These are phyloP conservation scores for Penicillium palitans DNA, from an alignment of 2,329 filamentous ascomycete species.

Conservation along the genomic window DNA sequence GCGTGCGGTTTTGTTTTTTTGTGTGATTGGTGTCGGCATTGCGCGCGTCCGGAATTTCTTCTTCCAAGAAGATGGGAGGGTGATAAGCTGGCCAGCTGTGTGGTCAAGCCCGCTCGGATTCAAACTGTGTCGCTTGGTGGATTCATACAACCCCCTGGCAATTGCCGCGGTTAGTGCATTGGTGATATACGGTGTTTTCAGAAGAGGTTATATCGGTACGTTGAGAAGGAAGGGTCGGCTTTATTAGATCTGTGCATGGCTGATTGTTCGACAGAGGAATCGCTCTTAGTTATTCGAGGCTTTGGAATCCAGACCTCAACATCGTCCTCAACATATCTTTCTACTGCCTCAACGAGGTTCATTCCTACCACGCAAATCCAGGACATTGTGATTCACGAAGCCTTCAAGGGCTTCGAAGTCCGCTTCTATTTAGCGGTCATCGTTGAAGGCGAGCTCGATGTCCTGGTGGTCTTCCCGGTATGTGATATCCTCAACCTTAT, in stretches of 20 bases:
- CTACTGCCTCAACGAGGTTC: slow-evolving; percentile 64
- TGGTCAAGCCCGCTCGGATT: slow-evolving; percentile 38
- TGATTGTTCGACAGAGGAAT: slow-evolving; percentile 65
- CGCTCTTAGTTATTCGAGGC: slow-evolving; percentile 81
- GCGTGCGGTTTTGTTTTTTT: slow-evolving; percentile 46
- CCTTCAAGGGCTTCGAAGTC: slow-evolving; percentile 88
- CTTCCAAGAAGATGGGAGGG: slow-evolving; percentile 28
- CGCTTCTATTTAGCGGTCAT: slow-evolving; percentile 86
- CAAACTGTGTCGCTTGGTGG: slow-evolving; percentile 38
- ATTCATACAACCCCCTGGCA: slow-evolving; percentile 45
- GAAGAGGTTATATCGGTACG: slow-evolving; percentile 54
- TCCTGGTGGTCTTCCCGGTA: slow-evolving; percentile 92
- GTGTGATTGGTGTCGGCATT: slow-evolving; percentile 40
- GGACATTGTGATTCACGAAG: slow-evolving; percentile 93
- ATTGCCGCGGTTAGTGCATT: slow-evolving; percentile 42
- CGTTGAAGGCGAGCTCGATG: slow-evolving; percentile 81
- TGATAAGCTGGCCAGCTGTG: slow-evolving; percentile 33
- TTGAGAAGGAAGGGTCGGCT: not conserved
- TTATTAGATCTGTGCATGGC: not conserved
- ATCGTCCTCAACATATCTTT: slow-evolving; percentile 67
- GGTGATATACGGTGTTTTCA: slow-evolving; percentile 48
- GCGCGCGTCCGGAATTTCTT: slow-evolving; percentile 35
- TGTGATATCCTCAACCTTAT: slow-evolving; percentile 25
- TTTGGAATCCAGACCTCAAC: slow-evolving; percentile 87
- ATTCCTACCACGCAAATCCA: slow-evolving; percentile 91